Conservation (phyloP, 345 rosid species). For the Eucalyptus cloeziana region DNA sequence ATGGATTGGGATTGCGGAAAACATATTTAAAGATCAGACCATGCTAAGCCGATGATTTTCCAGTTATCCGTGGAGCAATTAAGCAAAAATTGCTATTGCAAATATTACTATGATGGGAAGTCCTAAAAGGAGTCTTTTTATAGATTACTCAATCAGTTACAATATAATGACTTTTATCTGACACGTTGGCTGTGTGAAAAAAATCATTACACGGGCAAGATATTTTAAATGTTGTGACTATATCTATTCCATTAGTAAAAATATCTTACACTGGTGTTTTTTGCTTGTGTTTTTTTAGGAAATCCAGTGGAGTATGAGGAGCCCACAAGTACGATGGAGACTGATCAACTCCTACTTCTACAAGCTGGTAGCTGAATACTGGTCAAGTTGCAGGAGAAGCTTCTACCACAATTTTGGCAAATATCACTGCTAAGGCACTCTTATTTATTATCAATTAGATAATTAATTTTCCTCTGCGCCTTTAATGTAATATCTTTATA, state of each 20-base stretch:
- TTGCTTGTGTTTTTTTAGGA: slow-evolving; percentile 13
- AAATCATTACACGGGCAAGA: not conserved
- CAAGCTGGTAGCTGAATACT: slow-evolving; percentile 65
- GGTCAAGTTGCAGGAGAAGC: slow-evolving; percentile 46
- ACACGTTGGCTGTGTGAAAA: not conserved
- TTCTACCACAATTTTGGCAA: not conserved
- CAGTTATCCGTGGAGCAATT: not conserved
- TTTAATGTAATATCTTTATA: not conserved
- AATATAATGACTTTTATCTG: not conserved
- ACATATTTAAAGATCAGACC: not conserved
- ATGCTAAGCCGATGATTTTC: not conserved
- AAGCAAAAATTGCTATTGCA: not conserved
- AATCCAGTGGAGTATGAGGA: slow-evolving; percentile 52
- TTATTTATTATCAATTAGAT: not conserved
- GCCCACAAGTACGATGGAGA: slow-evolving; percentile 53
- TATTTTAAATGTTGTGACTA: too few species aligned
- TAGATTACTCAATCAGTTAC: not conserved
- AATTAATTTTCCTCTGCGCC: not conserved
- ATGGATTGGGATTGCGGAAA: not conserved
- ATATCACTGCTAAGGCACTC: not conserved
- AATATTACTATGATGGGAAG: not conserved
- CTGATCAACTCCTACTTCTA: slow-evolving; percentile 61
- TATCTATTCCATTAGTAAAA: not conserved
- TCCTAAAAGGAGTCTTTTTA: too few species aligned
- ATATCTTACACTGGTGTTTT: not conserved